Percentiles rank a stretch among this genome's conserved stretches.
Evolutionary conservation across 179 eudicot species (phyloP).

Genomic region (Sideroxylon spinosum): DNA sequence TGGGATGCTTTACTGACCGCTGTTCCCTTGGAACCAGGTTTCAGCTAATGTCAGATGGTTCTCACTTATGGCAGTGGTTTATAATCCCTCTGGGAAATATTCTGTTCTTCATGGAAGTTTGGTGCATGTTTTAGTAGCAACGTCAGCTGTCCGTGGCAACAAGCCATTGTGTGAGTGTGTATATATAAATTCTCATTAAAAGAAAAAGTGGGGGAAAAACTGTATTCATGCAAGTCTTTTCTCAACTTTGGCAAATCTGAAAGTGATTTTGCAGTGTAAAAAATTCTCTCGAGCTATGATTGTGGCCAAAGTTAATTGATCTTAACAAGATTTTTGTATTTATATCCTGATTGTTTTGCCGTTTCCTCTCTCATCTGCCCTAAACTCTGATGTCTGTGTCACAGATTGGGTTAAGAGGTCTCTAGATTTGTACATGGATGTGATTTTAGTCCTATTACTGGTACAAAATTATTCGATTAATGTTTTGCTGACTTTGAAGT

Average conservation of each 20-base stretch:
- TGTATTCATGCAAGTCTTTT: not conserved
- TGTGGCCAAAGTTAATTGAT: not conserved
- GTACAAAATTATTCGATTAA: not conserved
- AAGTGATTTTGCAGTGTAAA: too few relatives aligned
- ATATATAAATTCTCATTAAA: not conserved
- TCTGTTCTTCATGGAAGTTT: too few relatives aligned
- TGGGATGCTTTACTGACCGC: not conserved
- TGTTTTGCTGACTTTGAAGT: not conserved
- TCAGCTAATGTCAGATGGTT: not conserved
- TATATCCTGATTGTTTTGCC: not conserved
- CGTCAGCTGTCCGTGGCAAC: too few relatives aligned
- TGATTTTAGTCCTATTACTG: not conserved
- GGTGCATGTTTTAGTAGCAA: too few relatives aligned
- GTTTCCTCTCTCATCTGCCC: not conserved
- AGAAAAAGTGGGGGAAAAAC: not conserved
- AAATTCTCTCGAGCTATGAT: not conserved
- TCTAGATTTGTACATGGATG: not conserved
- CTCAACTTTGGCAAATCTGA: too few relatives aligned
- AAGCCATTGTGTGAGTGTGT: too few relatives aligned
- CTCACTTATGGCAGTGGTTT: too few relatives aligned
- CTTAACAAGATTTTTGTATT: not conserved
- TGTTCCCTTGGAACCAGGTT: not conserved
- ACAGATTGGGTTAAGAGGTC: not conserved
- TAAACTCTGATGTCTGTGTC: not conserved
- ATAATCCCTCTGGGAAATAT: too few relatives aligned